A percentile compares a stretch with the other conserved stretches of the same genome.
phyloP scores from a whole-genome alignment of 2,329 filamentous ascomycete species.

The Fusarium guadeloupense region DNA sequence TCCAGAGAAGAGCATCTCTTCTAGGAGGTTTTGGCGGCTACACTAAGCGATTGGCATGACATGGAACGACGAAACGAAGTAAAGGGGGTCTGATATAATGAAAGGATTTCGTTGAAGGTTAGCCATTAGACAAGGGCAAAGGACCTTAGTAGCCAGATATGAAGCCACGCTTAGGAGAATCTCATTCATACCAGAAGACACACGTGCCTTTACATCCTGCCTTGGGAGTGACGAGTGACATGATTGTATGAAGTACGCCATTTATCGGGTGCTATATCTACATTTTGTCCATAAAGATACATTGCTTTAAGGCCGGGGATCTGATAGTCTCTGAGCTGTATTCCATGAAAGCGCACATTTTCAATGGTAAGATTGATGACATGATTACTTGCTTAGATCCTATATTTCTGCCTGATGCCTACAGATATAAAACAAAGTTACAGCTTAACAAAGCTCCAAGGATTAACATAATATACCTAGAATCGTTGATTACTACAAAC shows the following conservation, averaged over 20 bases:
- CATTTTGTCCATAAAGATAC: background rate
- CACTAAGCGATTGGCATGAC: background rate
- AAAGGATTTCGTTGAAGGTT: slow-evolving; percentile 18
- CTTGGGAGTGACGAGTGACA: background rate
- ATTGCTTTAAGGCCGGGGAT: too few species aligned
- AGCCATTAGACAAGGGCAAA: background rate
- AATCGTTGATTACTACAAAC: too few species aligned
- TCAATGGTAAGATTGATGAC: too few species aligned
- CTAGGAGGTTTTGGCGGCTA: background rate
- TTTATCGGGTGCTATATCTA: slow-evolving; percentile 28
- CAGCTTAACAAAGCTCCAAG: too few species aligned
- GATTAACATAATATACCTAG: too few species aligned
- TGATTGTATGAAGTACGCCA: slow-evolving; percentile 15
- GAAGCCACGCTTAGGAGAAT: background rate
- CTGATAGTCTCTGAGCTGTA: too few species aligned
- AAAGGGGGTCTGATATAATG: slow-evolving; percentile 2
- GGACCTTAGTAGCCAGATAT: background rate
- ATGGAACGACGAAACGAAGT: background rate
- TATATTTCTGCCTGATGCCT: too few species aligned
- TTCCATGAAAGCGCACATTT: too few species aligned
- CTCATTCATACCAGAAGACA: background rate
- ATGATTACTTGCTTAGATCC: too few species aligned
- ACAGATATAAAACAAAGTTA: too few species aligned
- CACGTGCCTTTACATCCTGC: background rate
- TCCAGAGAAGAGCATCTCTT: background rate